Evolutionary conservation across 2,329 filamentous ascomycete genomes (phyloP), one percentile per base, ranked within the genome.

Genomic region (Colletotrichum lindemuthianum): DNA sequence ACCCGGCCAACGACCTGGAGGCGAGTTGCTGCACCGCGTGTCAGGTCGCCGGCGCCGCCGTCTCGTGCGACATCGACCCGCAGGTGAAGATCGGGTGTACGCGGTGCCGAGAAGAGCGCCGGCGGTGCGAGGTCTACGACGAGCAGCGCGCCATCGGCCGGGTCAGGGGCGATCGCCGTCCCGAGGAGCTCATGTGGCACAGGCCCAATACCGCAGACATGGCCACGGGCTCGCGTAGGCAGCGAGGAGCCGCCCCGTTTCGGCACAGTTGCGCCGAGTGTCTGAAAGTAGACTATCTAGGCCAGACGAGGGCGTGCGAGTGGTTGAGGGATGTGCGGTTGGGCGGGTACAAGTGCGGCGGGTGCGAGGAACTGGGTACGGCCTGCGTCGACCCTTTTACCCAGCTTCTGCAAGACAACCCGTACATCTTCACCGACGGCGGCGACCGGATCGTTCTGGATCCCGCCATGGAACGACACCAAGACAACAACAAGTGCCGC

Each of bases 331-430:
- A 66, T 13, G 33, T 66, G n/a, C 52, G 63, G 15, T 53, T 63
- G 36, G 53, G 48, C 41, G 53, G 44, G 43, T 66, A 49, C n/a
- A 64, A 59, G 43, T 66, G 63, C 58, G 9, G 15, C 1, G 65
- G 67, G 2, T 75, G 74, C 60, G 13, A 33, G 9, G 37, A 40
- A 8, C 45, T 61, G n/a, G 49, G 55, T 12, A 43, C 69, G 56
- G 48, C 59, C 2, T 75, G 73, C 66, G 50, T 72, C 24, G 66
- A 63, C 12, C 44, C 58, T 37, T 68, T 66, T n/a, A 15, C 67
- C 63, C 13, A 51, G 48, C 10, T 49, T 16, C 41, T 69, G 59
- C 57, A 41, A 39, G n/a, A 55, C 53, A 5, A 68, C 54, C 9
- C 16, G 16, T 59, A 59, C 11, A 3, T 11, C 15, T 34, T 34